A percentile compares a stretch with the other conserved stretches of the same genome.
These are phyloP conservation scores for Tolypocladium album DNA, from an alignment of 2,329 filamentous ascomycete genomes.

Conservation along the genomic window DNA sequence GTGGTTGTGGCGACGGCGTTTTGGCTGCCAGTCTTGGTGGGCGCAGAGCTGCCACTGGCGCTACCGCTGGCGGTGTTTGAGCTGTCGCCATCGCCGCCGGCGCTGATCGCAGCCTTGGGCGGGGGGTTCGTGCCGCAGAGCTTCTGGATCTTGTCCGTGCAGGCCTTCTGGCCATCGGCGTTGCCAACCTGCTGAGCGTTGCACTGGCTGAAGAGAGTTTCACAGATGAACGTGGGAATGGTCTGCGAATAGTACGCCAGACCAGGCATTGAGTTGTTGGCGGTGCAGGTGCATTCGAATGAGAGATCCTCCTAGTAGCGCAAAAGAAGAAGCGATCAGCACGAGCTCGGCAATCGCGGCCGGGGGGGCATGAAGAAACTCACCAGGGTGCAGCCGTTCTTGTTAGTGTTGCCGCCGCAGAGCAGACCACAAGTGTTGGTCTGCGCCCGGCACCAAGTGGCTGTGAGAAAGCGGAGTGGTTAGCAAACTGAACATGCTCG, in stretches of 20 bases:
- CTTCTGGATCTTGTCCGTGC: conserved; percentile 33
- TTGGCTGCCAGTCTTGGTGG: conserved; percentile 9
- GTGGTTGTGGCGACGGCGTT: conserved; percentile 20
- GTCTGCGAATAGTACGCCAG: conserved; percentile 44
- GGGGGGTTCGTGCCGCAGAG: conserved; percentile 32
- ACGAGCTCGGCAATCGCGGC: background rate
- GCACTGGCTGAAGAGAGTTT: conserved; percentile 36
- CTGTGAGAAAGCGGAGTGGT: conserved; percentile 18
- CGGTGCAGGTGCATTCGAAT: conserved; percentile 37
- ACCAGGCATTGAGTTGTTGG: conserved; percentile 36
- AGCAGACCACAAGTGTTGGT: conserved; percentile 37
- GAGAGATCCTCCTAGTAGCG: conserved; percentile 23
- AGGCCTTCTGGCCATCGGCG: conserved; percentile 32
- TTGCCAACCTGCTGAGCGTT: conserved; percentile 30
- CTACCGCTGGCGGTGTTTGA: conserved; percentile 15
- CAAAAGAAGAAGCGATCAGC: background rate
- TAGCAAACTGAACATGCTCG: background rate
- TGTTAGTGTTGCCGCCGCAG: conserved; percentile 26
- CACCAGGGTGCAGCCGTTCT: conserved; percentile 37
- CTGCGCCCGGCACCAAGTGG: conserved; percentile 41
- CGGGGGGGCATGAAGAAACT: conserved; percentile 10
- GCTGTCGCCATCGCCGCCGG: conserved; percentile 6
- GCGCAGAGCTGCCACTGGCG: conserved; percentile 14
- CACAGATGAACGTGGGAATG: conserved; percentile 41
- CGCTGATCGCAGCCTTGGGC: conserved; percentile 18